Base-by-base conservation (phyloP, 2,329 filamentous ascomycete species). In the Aspergillus ochraceus region DNA sequence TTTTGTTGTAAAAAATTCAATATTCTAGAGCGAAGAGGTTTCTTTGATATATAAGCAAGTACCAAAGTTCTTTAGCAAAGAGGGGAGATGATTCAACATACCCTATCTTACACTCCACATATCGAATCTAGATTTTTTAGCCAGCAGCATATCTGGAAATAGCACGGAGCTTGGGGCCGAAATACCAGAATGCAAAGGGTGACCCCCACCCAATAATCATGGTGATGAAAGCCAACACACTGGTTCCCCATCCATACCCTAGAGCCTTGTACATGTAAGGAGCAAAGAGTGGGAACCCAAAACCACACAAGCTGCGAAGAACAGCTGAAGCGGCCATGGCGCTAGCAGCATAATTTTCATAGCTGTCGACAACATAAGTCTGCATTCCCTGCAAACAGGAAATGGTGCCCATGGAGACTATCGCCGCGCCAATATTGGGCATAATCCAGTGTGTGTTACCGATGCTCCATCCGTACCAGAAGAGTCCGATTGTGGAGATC, bases 381-480 rank as follows among this genome's bases (percentile, higher is more conserved):
- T 62, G 60, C 51, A 64, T 60, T 3, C 55, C 72, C 61, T 77
- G 75, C 36, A 76, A 72, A 0, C 68, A 67, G 36, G 71, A 68
- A 30, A 77, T 77, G 0, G 69, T 68, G 65, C 81, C 80, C 0
- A 73, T 75, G 8, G 78, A 75, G 57, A 83, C 79, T 2, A 85
- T 66, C 1, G 68, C 71, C 1, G 80, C 79, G 0, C 83, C 81
- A 36, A 84, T 77, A 55, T 84, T 79, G 2, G 84, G 82, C 60
- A 81, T 74, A 39, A 85, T 81, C 79, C 84, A 85, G 62, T 85
- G 82, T 0, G 76, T 66, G 32, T 74, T 70, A 1, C 71, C 71
- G 51, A 83, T 81, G 1, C 76, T 77, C 84, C 84, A 87, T 19
- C 83, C 84, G 62, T 87, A 87, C 69, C 81, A 79, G 63, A 86